A percentile compares a stretch with the other conserved stretches of the same genome.
These are phyloP conservation scores for Chimonanthus salicifolius DNA, from an alignment of 164 flowering plant species.

Conservation along the genomic window DNA sequence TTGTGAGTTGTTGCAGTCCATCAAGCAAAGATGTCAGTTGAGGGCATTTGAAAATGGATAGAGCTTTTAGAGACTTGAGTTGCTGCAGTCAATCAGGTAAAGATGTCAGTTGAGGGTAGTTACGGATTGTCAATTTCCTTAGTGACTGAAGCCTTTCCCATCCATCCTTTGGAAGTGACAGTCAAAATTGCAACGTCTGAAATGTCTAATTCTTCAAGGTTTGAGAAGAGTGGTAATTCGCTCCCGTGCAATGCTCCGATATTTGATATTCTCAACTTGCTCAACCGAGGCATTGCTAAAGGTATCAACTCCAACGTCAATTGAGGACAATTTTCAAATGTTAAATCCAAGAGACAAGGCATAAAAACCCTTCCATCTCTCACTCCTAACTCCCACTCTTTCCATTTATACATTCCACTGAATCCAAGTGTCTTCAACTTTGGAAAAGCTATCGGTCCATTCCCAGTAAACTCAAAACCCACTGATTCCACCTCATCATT, in stretches of 20 bases:
- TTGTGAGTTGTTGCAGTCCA: no score
- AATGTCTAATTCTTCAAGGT: not conserved
- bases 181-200: not conserved
- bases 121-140: not conserved
- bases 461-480: not conserved
- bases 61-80: not conserved
- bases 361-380: constrained; percentile 1
- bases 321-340: not conserved
- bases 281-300: not conserved
- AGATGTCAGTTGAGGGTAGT: not conserved
- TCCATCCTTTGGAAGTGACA: not conserved
- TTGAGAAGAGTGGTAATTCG: constrained; percentile 5
- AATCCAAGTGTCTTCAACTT: not conserved
- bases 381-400: not conserved
- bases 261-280: not conserved
- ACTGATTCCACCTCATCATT: not conserved
- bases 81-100: not conserved
- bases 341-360: not conserved
- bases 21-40: no score
- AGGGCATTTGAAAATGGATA: not conserved
- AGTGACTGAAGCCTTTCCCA: not conserved
- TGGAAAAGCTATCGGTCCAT: constrained; percentile 1
- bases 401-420: not conserved
- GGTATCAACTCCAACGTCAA: constrained; percentile 8
- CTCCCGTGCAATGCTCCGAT: constrained; percentile 16